phyloP scores from a whole-genome alignment of 306 rosid species.

The Urtica urens region DNA sequence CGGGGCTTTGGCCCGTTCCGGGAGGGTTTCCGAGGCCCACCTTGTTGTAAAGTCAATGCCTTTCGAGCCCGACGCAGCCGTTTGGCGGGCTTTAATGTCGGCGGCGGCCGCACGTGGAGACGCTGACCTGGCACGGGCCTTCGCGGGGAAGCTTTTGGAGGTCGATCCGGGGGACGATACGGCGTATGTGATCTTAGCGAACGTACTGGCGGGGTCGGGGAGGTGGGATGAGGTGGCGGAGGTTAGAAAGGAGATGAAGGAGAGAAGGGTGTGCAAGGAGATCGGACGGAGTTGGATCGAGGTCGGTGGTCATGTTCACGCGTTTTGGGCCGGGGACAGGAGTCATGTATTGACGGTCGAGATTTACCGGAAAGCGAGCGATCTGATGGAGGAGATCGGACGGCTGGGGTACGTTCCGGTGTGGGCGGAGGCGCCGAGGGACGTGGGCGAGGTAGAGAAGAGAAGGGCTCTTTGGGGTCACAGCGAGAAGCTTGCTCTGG shows the following conservation, averaged over 20 bases:
- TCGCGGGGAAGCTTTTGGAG: slow-evolving; percentile 59
- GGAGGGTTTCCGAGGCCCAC: slow-evolving; percentile 57
- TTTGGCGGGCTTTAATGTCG: slow-evolving; percentile 77
- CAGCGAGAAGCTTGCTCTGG: slow-evolving; percentile 81
- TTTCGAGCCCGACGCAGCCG: slow-evolving; percentile 60
- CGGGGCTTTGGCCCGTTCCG: slow-evolving; percentile 64
- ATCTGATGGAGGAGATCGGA: slow-evolving; percentile 50
- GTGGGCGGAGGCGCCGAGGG: slow-evolving; percentile 57
- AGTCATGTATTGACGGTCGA: slow-evolving; percentile 48
- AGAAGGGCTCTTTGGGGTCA: slow-evolving; percentile 71
- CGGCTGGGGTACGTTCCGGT: slow-evolving; percentile 63
- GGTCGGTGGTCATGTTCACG: slow-evolving; percentile 59
- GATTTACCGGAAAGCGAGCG: slow-evolving; percentile 42
- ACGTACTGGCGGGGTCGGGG: slow-evolving; percentile 47
- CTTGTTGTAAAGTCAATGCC: slow-evolving; percentile 55
- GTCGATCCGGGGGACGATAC: slow-evolving; percentile 59
- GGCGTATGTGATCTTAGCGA: slow-evolving; percentile 62
- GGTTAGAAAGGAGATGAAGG: slow-evolving; percentile 66
- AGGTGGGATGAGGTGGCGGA: slow-evolving; percentile 83
- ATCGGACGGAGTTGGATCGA: slow-evolving; percentile 92
- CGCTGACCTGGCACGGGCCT: slow-evolving; percentile 43
- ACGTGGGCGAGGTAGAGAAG: slow-evolving; percentile 54
- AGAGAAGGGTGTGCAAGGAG: slow-evolving; percentile 54
- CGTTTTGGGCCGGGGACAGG: slow-evolving; percentile 70
- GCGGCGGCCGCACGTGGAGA: slow-evolving; percentile 53